Percentiles rank a stretch among this genome's conserved stretches.
These are phyloP conservation scores for Parmelia sp. DNA, from an alignment of 495 filamentous ascomycete species.

Conservation along the genomic window DNA sequence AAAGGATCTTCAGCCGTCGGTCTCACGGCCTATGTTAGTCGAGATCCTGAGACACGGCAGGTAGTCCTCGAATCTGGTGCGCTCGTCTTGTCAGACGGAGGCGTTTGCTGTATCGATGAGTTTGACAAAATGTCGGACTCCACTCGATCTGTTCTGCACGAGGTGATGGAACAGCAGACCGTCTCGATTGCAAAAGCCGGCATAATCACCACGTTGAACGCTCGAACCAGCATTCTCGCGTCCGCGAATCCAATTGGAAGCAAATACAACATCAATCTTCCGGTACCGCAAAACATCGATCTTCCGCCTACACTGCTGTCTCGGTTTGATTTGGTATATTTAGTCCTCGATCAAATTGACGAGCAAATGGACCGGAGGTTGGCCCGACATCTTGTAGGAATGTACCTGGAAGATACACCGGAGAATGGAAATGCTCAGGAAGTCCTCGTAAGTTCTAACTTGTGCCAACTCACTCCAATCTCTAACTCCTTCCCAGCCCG, in stretches of 20 bases:
- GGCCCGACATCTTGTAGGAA: slow-evolving; percentile 86
- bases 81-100: slow-evolving; percentile 89
- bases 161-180: slow-evolving; percentile 99
- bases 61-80: slow-evolving; percentile 95
- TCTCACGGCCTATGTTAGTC: slow-evolving; percentile 96
- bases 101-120: slow-evolving; percentile 97
- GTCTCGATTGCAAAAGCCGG: slow-evolving; percentile 98
- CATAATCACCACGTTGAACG: slow-evolving; percentile 97
- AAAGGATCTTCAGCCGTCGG: slow-evolving; percentile 97
- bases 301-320: slow-evolving; percentile 90
- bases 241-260: slow-evolving; percentile 97
- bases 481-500: slow-evolving; percentile 47
- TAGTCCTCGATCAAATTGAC: slow-evolving; percentile 88
- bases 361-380: slow-evolving; percentile 81
- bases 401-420: slow-evolving; percentile 94
- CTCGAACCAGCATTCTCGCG: slow-evolving; percentile 85
- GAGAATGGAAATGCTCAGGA: slow-evolving; percentile 72
- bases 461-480: slow-evolving; percentile 1
- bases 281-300: slow-evolving; percentile 97
- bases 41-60: slow-evolving; percentile 89
- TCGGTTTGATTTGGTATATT: slow-evolving; percentile 93
- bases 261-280: slow-evolving; percentile 91
- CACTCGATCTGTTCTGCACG: slow-evolving; percentile 91
- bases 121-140: slow-evolving; percentile 99
- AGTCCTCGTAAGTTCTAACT: slow-evolving; percentile 60